phyloP scores from a whole-genome alignment of 306 rosid species.

The cucumber (Cucumis sativus) region Cucumber_9930_V3 NC_026659.2:27181501-27182000 shows the following conservation, averaged over 20 bases:
- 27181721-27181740: slow-evolving; percentile 88
- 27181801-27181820: slow-evolving; percentile 97
- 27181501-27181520: slow-evolving; percentile 49
- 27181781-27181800: slow-evolving; percentile 65
- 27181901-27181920: slow-evolving; percentile 37
- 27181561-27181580: slow-evolving; percentile 73
- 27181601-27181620: slow-evolving; percentile 37
- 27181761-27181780: slow-evolving; percentile 66
- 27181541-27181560: slow-evolving; percentile 40
- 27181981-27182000: slow-evolving; percentile 96
- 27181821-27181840: slow-evolving; percentile 89
- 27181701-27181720: slow-evolving; percentile 48
- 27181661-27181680: neutral
- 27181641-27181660: slow-evolving; percentile 30
- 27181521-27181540: slow-evolving; percentile 13
- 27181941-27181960: slow-evolving; percentile 58
- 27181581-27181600: slow-evolving; percentile 49
- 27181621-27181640: slow-evolving; percentile 20
- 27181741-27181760: slow-evolving; percentile 87
- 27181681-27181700: slow-evolving; percentile 18
- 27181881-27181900: slow-evolving; percentile 40
- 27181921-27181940: slow-evolving; percentile 60
- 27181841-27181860: slow-evolving; percentile 71
- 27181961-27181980: slow-evolving; percentile 78
- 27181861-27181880: slow-evolving; percentile 75